phyloP scores from a whole-genome alignment of 2,329 filamentous ascomycete genomes.

The Amesomyces nigricolor region DNA sequence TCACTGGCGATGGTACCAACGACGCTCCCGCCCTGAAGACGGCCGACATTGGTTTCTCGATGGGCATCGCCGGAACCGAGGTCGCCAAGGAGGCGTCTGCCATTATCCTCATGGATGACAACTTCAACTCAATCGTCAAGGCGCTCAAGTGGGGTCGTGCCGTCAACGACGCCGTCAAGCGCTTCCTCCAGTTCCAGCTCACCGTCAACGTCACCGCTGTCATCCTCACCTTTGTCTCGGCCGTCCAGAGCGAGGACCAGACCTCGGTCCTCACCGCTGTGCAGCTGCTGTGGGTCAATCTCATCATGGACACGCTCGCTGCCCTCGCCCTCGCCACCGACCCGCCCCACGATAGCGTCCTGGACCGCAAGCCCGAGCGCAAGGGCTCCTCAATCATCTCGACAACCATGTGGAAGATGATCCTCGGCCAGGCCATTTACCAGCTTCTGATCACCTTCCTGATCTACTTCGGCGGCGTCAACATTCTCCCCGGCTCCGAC shows the following conservation, averaged over 20 bases:
- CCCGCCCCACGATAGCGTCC: conserved; percentile 73
- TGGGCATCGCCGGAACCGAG: conserved; percentile 79
- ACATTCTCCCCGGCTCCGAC: conserved; percentile 35
- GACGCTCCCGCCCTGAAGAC: conserved; percentile 76
- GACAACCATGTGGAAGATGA: conserved; percentile 98
- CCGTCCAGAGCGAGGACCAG: conserved; percentile 65
- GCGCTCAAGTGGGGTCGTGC: conserved; percentile 75
- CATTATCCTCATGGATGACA: conserved; percentile 84
- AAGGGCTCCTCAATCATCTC: conserved; percentile 64
- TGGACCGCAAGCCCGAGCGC: conserved; percentile 66
- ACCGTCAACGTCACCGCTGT: conserved; percentile 92
- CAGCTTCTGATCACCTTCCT: conserved; percentile 76
- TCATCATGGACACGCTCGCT: conserved; percentile 96
- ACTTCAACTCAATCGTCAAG: conserved; percentile 81
- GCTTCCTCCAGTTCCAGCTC: conserved; percentile 71
- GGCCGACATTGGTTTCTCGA: conserved; percentile 78
- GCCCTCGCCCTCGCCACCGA: conserved; percentile 85
- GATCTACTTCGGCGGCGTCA: conserved; percentile 55
- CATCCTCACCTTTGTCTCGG: conserved; percentile 78
- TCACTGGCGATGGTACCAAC: conserved; percentile 79
- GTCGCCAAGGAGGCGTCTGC: conserved; percentile 81
- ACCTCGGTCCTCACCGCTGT: conserved; percentile 78
- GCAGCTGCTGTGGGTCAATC: conserved; percentile 90
- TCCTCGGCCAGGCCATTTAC: conserved; percentile 84
- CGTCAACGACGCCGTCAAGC: conserved; percentile 72